Percentiles rank a stretch among this genome's conserved stretches.
Evolutionary conservation across 1,284 basidiomycete genomes (phyloP).

Genomic region (Sporisorium sorghi): DNA sequence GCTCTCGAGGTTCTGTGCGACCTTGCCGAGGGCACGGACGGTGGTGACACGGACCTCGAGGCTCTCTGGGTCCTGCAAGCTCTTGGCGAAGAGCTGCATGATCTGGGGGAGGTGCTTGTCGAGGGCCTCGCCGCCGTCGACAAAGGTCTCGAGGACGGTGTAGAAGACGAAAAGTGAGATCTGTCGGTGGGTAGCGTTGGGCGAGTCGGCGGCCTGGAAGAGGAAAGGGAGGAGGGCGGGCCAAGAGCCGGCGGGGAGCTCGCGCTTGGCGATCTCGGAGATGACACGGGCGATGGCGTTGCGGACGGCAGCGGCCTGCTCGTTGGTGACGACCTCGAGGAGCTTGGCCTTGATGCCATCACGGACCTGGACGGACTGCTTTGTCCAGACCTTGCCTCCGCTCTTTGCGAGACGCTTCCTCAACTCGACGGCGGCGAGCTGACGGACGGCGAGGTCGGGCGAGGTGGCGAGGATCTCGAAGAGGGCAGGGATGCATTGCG

Average conservation of each 20-base stretch:
- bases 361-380: slow-evolving; percentile 79
- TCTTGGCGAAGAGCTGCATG: slow-evolving; percentile 82
- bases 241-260: slow-evolving; percentile 87
- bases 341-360: slow-evolving; percentile 87
- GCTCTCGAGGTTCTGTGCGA: slow-evolving; percentile 90
- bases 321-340: slow-evolving; percentile 81
- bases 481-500: slow-evolving; percentile 89
- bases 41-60: slow-evolving; percentile 92
- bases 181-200: slow-evolving; percentile 83
- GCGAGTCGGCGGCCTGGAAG: slow-evolving; percentile 80
- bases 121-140: slow-evolving; percentile 78
- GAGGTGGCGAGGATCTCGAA: slow-evolving; percentile 88
- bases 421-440: slow-evolving; percentile 97
- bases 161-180: slow-evolving; percentile 90
- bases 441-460: slow-evolving; percentile 82
- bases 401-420: slow-evolving; percentile 88
- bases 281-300: slow-evolving; percentile 87
- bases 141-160: slow-evolving; percentile 90
- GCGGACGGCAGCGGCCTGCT: slow-evolving; percentile 81
- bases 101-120: slow-evolving; percentile 81
- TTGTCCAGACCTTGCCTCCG: slow-evolving; percentile 85
- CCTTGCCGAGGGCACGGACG: slow-evolving; percentile 82
- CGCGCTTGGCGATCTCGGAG: slow-evolving; percentile 90
- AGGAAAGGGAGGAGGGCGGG: slow-evolving; percentile 89
- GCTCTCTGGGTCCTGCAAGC: slow-evolving; percentile 88